phyloP scores from a whole-genome alignment of 257 asterid species.

The Solanum pinnatisectum region DNA sequence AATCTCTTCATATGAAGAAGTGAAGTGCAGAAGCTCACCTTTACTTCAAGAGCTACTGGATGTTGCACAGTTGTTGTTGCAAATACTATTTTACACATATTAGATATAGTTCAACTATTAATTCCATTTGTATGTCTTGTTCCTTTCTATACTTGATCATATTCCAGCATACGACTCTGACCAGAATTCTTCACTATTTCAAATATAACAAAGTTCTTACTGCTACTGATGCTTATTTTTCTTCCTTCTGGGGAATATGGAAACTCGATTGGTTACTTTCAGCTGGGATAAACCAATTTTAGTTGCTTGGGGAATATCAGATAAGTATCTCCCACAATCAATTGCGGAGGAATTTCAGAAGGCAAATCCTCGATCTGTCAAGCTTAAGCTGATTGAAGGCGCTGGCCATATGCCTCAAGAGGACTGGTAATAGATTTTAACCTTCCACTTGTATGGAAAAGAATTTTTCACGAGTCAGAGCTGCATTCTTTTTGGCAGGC shows the following conservation, averaged over 20 bases:
- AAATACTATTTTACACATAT: neutral
- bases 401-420: conserved; percentile 99
- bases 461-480: neutral
- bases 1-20: neutral
- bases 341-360: conserved; percentile 81
- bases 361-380: conserved; percentile 42
- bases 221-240: neutral
- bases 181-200: neutral
- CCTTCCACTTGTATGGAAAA: neutral
- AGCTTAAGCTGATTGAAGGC: conserved; percentile 83
- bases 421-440: conserved; percentile 59
- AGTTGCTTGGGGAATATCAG: conserved; percentile 92
- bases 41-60: neutral
- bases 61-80: neutral
- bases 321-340: conserved; percentile 88
- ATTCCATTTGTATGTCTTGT: neutral
- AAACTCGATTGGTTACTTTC: conserved; percentile 5
- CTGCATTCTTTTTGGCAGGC: conserved; percentile 40
- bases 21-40: neutral
- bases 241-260: neutral
- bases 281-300: conserved; percentile 86
- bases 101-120: neutral
- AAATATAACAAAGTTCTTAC: neutral
- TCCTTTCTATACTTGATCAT: neutral
- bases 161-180: neutral